These are phyloP conservation scores for Corinectria fuckeliana DNA, from an alignment of 2,329 filamentous ascomycete genomes.

Conservation along the genomic window DNA sequence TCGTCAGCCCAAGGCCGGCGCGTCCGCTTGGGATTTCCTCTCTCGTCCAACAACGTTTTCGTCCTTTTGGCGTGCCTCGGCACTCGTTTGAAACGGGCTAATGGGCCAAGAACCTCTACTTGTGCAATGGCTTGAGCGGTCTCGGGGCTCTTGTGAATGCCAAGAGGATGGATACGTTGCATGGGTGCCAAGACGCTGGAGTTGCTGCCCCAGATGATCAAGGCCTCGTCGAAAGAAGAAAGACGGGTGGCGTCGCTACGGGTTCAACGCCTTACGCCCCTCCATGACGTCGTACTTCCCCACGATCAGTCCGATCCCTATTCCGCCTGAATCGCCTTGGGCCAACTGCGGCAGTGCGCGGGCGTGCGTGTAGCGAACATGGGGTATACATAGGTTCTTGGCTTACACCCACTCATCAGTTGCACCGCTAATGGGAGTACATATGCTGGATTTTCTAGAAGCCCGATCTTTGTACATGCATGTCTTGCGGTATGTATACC, in stretches of 20 bases:
- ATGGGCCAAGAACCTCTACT: background rate
- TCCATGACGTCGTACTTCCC: constrained; percentile 37
- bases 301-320: constrained; percentile 27
- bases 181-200: background rate
- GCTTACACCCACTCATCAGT: background rate
- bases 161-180: background rate
- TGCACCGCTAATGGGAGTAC: constrained; percentile 6
- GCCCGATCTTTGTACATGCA: background rate
- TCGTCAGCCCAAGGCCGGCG: too few relatives aligned
- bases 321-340: background rate
- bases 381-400: background rate
- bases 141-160: background rate
- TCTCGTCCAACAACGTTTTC: constrained; percentile 6
- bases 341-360: too few relatives aligned
- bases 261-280: constrained; percentile 14
- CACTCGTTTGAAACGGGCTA: constrained; percentile 14
- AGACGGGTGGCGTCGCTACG: background rate
- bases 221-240: background rate
- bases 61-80: background rate
- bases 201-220: too few relatives aligned
- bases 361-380: too few relatives aligned
- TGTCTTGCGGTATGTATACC: constrained; percentile 11
- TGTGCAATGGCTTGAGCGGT: background rate
- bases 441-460: too few relatives aligned
- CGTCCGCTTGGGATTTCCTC: constrained; percentile 6